Evolutionary conservation across 2,329 filamentous ascomycete species (phyloP).

Genomic region (Talaromyces sp.): DNA sequence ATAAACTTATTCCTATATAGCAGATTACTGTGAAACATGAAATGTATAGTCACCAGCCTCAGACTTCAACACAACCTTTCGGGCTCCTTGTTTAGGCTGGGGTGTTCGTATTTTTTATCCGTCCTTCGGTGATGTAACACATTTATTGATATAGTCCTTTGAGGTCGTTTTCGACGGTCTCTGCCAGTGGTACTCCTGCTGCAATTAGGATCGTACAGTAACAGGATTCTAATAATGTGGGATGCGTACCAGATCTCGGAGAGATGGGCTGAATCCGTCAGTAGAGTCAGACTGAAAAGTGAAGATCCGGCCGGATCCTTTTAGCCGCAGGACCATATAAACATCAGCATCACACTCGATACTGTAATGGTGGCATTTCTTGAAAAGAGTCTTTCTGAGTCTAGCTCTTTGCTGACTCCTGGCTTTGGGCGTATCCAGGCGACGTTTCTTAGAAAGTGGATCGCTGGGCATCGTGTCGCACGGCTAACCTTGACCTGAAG

Average conservation of each 20-base stretch:
- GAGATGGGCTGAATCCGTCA: not conserved
- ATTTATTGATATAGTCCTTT: not conserved
- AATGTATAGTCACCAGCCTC: too few relatives aligned
- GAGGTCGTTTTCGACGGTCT: not conserved
- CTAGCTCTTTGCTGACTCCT: not conserved
- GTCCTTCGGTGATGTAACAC: not conserved
- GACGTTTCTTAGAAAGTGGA: not conserved
- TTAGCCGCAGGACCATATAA: not conserved
- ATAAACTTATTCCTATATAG: too few relatives aligned
- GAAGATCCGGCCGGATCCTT: not conserved
- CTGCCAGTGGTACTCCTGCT: conserved; percentile 1
- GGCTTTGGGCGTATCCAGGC: not conserved
- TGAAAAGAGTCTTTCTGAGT: conserved; percentile 1
- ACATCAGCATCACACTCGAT: not conserved
- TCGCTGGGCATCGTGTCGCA: not conserved
- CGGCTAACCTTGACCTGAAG: too few relatives aligned
- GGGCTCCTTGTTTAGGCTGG: too few relatives aligned
- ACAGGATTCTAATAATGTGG: not conserved
- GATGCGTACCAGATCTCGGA: not conserved
- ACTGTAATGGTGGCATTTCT: not conserved
- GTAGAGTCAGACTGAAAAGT: conserved; percentile 1
- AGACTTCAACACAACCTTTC: too few relatives aligned
- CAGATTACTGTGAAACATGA: too few relatives aligned
- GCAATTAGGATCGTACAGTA: not conserved
- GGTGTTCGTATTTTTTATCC: too few relatives aligned